Evolutionary conservation across 352 stramenopile genomes (phyloP), one percentile per base, ranked within the genome.

Genomic region (Peronosclerospora sorghi): DNA sequence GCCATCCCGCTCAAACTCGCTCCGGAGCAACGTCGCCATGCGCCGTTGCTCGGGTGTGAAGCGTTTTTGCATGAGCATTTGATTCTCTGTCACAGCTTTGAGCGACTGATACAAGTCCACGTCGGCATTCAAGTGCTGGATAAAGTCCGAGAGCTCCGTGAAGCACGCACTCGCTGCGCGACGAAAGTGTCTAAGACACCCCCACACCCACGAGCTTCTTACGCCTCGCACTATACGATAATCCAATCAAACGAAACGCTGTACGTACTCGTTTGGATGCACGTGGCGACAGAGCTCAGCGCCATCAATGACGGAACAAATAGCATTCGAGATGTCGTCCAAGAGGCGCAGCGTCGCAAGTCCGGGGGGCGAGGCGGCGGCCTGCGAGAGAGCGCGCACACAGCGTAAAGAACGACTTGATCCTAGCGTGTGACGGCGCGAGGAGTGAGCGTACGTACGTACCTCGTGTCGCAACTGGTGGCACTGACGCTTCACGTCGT

Each of bases 251-350:
- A 40, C 7, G 32, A 10, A 26, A 39, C 20, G 26, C 2, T 27
- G 27, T 9, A 40, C 61, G 12, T 77, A 89, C 76, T 83, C 80
- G 18, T 85, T 64, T 0, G 80, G 79, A 38, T 98, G 92, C 7
- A 95, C 86, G 24, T 90, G 96, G 26, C 95, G 86, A 54, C 88
- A 97, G 6, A 98, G 57, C 60, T 98, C 95, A 4, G 91, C 89
- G 2, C 90, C 84, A 61, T 98, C 95, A 50, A 98, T 96, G 32
- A 98, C 89, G 19, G 80, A 94, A 66, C 95, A 98, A 48, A 98
- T 89, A 24, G 67, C 65, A 51, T 97, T 96, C 32, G 83, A 97
- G 28, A 98, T 95, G 42, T 94, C 71, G 59, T 98, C 95, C 39
- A 98, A 66, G 29, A 59, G 73, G 55, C 63, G 73, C 20, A 92